Evolutionary conservation across 169 alveolate species (phyloP).

Genomic region (Plasmodium gaboni): DNA sequence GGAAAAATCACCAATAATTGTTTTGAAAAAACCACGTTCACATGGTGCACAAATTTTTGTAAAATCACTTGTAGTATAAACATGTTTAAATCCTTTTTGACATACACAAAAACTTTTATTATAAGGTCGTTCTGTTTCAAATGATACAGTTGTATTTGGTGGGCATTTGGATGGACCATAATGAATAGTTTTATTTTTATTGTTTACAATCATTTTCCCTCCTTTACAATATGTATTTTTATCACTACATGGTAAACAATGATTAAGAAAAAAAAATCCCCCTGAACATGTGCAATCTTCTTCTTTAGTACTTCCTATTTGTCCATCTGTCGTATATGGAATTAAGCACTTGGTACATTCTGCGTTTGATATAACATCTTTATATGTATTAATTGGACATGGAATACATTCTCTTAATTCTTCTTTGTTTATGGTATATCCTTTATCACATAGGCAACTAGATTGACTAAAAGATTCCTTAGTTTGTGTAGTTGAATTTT

Average conservation of each 20-base stretch:
- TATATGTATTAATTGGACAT: conserved; percentile 81
- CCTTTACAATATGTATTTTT: conserved; percentile 87
- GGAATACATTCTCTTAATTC: conserved; percentile 61
- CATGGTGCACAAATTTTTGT: conserved; percentile 82
- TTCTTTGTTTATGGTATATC: conserved; percentile 56
- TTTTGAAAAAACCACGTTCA: conserved; percentile 79
- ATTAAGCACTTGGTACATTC: conserved; percentile 80
- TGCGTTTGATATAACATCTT: conserved; percentile 81
- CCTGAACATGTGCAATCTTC: conserved; percentile 82
- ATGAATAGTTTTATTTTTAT: conserved; percentile 66
- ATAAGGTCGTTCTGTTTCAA: conserved; percentile 87
- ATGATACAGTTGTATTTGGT: conserved; percentile 83
- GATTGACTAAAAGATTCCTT: conserved; percentile 47
- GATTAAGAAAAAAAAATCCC: conserved; percentile 79
- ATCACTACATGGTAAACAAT: conserved; percentile 84
- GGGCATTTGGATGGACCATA: conserved; percentile 87
- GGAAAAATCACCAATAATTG: conserved; percentile 79
- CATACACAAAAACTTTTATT: conserved; percentile 63
- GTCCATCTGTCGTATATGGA: conserved; percentile 79
- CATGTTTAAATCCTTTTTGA: conserved; percentile 67
- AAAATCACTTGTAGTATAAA: conserved; percentile 38
- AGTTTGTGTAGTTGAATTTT: conserved; percentile 76
- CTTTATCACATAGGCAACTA: conserved; percentile 81
- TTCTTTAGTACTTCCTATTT: conserved; percentile 75
- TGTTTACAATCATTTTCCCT: conserved; percentile 81